Evolutionary conservation across 2,329 filamentous ascomycete species (phyloP).

Genomic region (Akanthomyces muscarius): DNA sequence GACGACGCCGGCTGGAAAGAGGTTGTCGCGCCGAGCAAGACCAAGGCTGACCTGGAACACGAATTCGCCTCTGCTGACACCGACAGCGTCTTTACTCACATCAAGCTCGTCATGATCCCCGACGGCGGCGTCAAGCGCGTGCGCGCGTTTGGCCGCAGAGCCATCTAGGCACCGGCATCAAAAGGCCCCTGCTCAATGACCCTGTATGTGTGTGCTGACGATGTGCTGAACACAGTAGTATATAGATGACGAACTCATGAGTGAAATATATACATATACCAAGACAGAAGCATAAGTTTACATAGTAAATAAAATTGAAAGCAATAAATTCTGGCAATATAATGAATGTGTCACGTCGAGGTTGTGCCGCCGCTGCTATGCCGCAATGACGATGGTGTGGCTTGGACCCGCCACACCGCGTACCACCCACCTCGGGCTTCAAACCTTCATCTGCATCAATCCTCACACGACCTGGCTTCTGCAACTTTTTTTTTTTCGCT

Average conservation of each 20-base stretch:
- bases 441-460: conserved; percentile 3
- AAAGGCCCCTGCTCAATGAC: neutral
- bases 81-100: conserved; percentile 67
- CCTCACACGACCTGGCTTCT: conserved; percentile 11
- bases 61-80: conserved; percentile 54
- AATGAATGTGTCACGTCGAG: neutral
- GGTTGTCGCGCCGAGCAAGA: conserved; percentile 63
- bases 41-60: conserved; percentile 70
- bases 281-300: neutral
- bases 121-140: conserved; percentile 91
- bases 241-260: conserved; percentile 2
- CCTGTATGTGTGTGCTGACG: conserved; percentile 16
- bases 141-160: conserved; percentile 43
- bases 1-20: conserved; percentile 61
- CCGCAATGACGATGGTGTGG: conserved; percentile 13
- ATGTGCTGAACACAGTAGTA: neutral
- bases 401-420: conserved; percentile 15
- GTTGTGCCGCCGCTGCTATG: neutral
- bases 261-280: neutral
- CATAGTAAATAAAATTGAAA: neutral
- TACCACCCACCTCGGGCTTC: conserved; percentile 5
- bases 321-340: neutral
- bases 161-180: conserved; percentile 10
- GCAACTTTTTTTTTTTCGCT: neutral
- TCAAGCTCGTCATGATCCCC: conserved; percentile 88